Conservation (phyloP, 1,139 yeast species). For the Debaryomyces nepalensis region DNA sequence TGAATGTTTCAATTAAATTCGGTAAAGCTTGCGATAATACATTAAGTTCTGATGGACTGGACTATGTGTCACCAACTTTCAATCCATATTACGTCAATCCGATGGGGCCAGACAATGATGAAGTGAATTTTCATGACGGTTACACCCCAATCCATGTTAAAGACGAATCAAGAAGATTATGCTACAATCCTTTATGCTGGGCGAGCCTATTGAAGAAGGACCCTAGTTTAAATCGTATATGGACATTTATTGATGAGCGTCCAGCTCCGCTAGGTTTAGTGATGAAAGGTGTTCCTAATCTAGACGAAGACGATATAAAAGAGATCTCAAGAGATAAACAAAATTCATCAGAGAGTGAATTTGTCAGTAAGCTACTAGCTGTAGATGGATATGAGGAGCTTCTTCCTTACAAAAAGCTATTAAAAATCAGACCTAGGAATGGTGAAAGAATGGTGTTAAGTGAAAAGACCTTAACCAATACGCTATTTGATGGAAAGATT, state of each 20-base stretch:
- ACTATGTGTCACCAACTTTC: background rate
- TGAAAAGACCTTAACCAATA: conserved; percentile 16
- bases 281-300: conserved; percentile 21
- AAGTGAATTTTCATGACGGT: conserved; percentile 38
- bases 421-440: conserved; percentile 21
- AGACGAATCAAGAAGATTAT: conserved; percentile 30
- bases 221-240: conserved; percentile 27
- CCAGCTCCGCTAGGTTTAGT: conserved; percentile 19
- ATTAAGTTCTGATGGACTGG: background rate
- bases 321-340: conserved; percentile 1
- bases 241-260: background rate
- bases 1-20: no score
- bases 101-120: conserved; percentile 19
- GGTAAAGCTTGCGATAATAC: no score
- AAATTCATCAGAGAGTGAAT: conserved; percentile 20
- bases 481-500: conserved; percentile 28
- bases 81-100: conserved; percentile 8
- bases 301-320: conserved; percentile 11
- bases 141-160: conserved; percentile 31
- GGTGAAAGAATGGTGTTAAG: conserved; percentile 5
- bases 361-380: conserved; percentile 23
- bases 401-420: conserved; percentile 27
- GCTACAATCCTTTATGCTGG: conserved; percentile 47
- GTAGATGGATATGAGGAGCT: conserved; percentile 11
- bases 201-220: conserved; percentile 43